A percentile compares a stretch with the other conserved stretches of the same genome.
These are phyloP conservation scores for Phytophthora syringae DNA, from an alignment of 352 stramenopile genomes.

Conservation along the genomic window DNA sequence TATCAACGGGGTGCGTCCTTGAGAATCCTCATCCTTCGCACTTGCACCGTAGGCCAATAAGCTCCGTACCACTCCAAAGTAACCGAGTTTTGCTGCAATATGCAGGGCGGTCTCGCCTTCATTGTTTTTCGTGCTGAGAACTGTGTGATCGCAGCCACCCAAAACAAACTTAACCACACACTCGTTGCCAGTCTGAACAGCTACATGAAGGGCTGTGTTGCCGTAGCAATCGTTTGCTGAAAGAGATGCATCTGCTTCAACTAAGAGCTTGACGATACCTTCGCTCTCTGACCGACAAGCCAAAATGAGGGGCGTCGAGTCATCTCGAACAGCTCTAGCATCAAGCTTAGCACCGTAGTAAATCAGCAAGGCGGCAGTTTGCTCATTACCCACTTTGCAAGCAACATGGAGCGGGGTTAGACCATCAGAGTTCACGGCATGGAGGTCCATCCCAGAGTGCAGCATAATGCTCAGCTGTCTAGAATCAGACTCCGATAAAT, in stretches of 20 bases:
- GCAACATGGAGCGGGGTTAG: conserved; percentile 61
- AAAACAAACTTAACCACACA: conserved; percentile 82
- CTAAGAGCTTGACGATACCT: conserved; percentile 51
- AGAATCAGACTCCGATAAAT: conserved; percentile 26
- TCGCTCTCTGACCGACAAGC: conserved; percentile 52
- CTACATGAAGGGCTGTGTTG: conserved; percentile 89
- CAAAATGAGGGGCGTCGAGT: conserved; percentile 50
- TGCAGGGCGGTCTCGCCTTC: conserved; percentile 91
- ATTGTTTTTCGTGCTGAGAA: conserved; percentile 90
- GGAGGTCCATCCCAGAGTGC: conserved; percentile 39
- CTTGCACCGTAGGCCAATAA: conserved; percentile 55
- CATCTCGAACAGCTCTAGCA: conserved; percentile 14
- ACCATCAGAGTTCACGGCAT: conserved; percentile 39
- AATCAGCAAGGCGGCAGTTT: conserved; percentile 46
- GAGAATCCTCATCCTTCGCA: conserved; percentile 55
- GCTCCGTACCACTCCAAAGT: conserved; percentile 43
- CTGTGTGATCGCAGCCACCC: conserved; percentile 51
- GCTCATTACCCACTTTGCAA: conserved; percentile 53
- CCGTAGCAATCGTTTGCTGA: conserved; percentile 79
- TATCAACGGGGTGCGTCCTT: conserved; percentile 66
- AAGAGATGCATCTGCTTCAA: conserved; percentile 63
- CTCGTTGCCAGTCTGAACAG: conserved; percentile 81
- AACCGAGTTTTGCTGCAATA: conserved; percentile 69
- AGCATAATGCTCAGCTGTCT: conserved; percentile 49
- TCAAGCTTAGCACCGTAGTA: conserved; percentile 58